Base-by-base conservation (phyloP, 352 stramenopile species). In the Phytophthora citrophthora region DNA sequence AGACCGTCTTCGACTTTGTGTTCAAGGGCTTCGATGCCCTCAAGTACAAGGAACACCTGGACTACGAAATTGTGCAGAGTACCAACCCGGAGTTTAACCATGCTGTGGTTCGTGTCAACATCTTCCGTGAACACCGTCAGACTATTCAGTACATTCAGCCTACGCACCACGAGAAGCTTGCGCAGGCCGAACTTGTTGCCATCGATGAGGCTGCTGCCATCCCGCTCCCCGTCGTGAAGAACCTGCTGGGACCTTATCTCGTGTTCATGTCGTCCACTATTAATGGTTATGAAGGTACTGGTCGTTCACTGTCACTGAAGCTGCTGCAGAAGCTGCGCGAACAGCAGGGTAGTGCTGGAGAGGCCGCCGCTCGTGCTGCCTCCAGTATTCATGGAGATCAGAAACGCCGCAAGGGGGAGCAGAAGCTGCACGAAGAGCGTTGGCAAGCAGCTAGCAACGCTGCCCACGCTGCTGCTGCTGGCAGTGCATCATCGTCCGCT, bases 141-240 rank as follows among this genome's bases (percentile, higher is more conserved):
- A 98, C 91, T 1, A 98, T 99, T 61, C 94, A 99, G 82, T 99
- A 99, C 80, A 98, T 97, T 27, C 76, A 94, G 69, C 96, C 97
- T 18, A 85, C 87, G 41, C 95, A 99, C 68, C 87, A 97, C 52
- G 91, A 98, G 68, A 98, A 99, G 68, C 94, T 99, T 57, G 87
- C 94, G 31, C 97, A 99, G 62, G 97, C 97, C 3, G 97, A 99
- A 72, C 90, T 99, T 55, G 74, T 99, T 10, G 96, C 97, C 5
- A 97, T 99, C 59, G 98, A 99, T 74, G 98, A 99, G 76, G 98
- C 98, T 20, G 98, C 98, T n/a, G 98, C 98, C 11, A 99, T 99
- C 70, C 98, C 98, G n/a, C 86, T 99, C 12, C 98, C 98, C 2
- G 77, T 99, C 18, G 97, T 99, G 5, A 93, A 98, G 61, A 90